These are phyloP conservation scores for Carex scoparia DNA, from an alignment of 176 grass and related monocot species.

Conservation along the genomic window DNA sequence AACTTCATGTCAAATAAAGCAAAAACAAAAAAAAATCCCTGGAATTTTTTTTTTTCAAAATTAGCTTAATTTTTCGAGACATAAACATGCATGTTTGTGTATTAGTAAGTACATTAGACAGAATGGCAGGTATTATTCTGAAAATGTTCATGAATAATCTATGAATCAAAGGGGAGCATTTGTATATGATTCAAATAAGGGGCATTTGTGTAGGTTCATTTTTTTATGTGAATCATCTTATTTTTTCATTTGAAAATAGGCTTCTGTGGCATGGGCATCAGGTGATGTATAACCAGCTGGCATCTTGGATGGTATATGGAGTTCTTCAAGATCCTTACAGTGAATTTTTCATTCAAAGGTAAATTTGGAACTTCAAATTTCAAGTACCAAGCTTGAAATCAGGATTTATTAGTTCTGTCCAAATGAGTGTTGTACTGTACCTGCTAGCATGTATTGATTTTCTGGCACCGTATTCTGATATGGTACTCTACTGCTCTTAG, in stretches of 20 bases:
- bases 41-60: not conserved
- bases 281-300: conserved; percentile 97
- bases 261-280: conserved; percentile 98
- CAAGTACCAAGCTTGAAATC: not conserved
- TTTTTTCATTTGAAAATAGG: conserved; percentile 43
- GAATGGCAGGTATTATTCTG: not conserved
- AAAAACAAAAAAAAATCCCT: not conserved
- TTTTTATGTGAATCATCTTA: conserved; percentile 6
- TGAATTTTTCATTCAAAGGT: conserved; percentile 98
- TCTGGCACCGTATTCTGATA: not conserved
- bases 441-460: not conserved
- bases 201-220: not conserved
- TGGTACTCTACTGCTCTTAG: not conserved
- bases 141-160: conserved; percentile 3
- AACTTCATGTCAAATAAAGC: not conserved
- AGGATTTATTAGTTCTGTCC: not conserved
- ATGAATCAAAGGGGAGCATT: not conserved
- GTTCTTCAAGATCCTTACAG: conserved; percentile 95
- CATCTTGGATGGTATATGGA: conserved; percentile 93
- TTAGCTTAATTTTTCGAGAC: not conserved
- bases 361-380: not conserved
- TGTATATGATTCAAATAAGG: conserved; percentile 10
- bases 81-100: conserved; percentile 2
- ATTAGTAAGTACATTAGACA: not conserved
- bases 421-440: not conserved